Evolutionary conservation across 345 rosid species (phyloP), one percentile per base, ranked within the genome.

Genomic region (Tarenaya hassleriana): DNA sequence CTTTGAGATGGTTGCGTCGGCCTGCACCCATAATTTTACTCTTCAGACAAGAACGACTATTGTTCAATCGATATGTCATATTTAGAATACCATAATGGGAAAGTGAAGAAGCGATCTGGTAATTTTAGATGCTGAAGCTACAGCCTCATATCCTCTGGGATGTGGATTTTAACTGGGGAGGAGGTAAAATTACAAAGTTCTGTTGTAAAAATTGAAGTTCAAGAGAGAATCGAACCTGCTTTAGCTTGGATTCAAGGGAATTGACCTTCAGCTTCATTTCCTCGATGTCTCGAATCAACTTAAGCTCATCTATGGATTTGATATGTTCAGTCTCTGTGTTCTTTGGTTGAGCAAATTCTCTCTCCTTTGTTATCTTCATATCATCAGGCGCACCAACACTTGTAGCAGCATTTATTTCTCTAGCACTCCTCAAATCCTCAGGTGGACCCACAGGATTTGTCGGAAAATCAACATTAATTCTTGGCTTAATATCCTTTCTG

Each of bases 211-310:
- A 2, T 24, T 24, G 29, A 24, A 2, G 2, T 24, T 24, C 29
- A 24, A 24, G 29, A 24, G 5, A 67, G 51, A 63, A 39, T 55
- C 82, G 62, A 10, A 92, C 98, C 96, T 83, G 76, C 27, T 63
- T 70, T 52, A 92, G 65, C 74, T 83, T 85, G 48, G 77, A 71
- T 57, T 83, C 86, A 64, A 92, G 75, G 41, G 71, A 69, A 65
- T 56, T 64, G 54, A 80, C 61, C 69, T 88, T 81, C 62, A 72
- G 69, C 72, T 78, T 85, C 81, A 85, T 71, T 71, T 81, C 84
- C 56, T 74, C 73, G 14, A 85, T 58, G 43, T 83, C 94, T 62
- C 59, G 61, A 34, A 68, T 73, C 44, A 85, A 48, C 65, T 75
- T 77, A 56, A 50, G 52, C 52, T 77, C 86, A 64, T 73, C 77